phyloP scores from a whole-genome alignment of 768 basidiomycete genomes.

The Lentinus brumalis region DNA sequence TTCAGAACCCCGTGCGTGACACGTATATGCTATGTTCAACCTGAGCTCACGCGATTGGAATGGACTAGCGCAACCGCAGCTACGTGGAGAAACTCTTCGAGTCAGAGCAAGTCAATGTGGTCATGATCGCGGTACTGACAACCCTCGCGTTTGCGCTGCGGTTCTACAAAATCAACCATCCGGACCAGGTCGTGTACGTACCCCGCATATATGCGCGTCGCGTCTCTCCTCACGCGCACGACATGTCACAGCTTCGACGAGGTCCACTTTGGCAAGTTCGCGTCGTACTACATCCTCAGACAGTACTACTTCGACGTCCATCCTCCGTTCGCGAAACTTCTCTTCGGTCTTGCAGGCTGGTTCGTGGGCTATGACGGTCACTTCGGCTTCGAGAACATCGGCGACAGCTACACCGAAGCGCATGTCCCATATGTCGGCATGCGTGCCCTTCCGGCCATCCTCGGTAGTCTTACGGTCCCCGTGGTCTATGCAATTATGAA shows the following conservation, averaged over 20 bases:
- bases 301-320: conserved; percentile 99
- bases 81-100: conserved; percentile 64
- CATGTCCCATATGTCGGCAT: conserved; percentile 95
- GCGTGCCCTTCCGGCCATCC: conserved; percentile 87
- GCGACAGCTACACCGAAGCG: conserved; percentile 84
- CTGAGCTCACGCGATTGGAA: neutral
- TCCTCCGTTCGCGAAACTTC: conserved; percentile 93
- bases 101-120: conserved; percentile 59
- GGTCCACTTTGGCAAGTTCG: conserved; percentile 99
- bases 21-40: conserved; percentile 13
- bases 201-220: conserved; percentile 1
- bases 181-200: conserved; percentile 91
- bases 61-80: conserved; percentile 53
- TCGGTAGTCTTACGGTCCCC: conserved; percentile 88
- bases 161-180: conserved; percentile 93
- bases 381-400: conserved; percentile 94
- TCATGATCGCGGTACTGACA: conserved; percentile 66
- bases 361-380: conserved; percentile 94
- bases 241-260: conserved; percentile 78
- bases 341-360: conserved; percentile 94
- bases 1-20: conserved; percentile 25
- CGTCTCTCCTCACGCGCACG: conserved; percentile 7
- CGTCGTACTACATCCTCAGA: conserved; percentile 87
- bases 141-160: conserved; percentile 79
- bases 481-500: conserved; percentile 97